Evolutionary conservation across 2,329 filamentous ascomycete genomes (phyloP).

Genomic region (Capronia coronata): DNA sequence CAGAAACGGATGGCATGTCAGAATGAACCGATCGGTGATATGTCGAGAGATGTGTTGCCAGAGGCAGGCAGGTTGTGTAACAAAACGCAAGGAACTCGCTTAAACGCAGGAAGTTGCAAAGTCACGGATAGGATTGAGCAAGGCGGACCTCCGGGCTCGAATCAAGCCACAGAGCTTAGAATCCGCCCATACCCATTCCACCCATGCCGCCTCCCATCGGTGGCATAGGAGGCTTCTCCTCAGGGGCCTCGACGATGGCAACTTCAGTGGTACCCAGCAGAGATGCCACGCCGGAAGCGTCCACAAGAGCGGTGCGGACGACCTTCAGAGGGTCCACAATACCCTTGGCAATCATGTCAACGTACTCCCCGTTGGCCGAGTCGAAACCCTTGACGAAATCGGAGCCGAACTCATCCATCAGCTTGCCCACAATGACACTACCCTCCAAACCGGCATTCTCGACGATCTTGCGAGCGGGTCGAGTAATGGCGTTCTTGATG

Average conservation of each 20-base stretch:
- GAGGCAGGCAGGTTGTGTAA: constrained; percentile 5
- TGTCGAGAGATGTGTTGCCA: constrained; percentile 1
- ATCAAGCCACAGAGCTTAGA: constrained; percentile 10
- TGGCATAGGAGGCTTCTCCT: constrained; percentile 70
- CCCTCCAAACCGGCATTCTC: constrained; percentile 97
- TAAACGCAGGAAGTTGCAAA: constrained; percentile 22
- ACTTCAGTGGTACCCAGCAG: constrained; percentile 97
- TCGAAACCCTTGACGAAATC: constrained; percentile 99
- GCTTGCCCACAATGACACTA: constrained; percentile 94
- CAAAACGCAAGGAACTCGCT: constrained; percentile 16
- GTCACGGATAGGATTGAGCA: constrained; percentile 1
- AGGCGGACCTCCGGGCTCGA: not conserved
- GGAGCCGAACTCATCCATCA: constrained; percentile 80
- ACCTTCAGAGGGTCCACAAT: constrained; percentile 99
- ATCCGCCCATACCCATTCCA: constrained; percentile 33
- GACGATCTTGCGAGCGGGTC: constrained; percentile 87
- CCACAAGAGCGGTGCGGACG: constrained; percentile 88
- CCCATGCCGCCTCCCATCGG: constrained; percentile 53
- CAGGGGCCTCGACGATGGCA: constrained; percentile 89
- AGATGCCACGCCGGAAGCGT: constrained; percentile 92
- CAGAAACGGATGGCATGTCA: too few species aligned
- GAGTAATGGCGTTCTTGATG: constrained; percentile 95
- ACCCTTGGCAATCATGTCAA: constrained; percentile 95
- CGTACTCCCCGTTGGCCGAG: constrained; percentile 93
- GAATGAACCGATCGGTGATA: too few species aligned